Percentiles rank a stretch among this genome's conserved stretches.
Evolutionary conservation across 257 asterid species (phyloP).

Genomic region (Solanum virginianum): DNA sequence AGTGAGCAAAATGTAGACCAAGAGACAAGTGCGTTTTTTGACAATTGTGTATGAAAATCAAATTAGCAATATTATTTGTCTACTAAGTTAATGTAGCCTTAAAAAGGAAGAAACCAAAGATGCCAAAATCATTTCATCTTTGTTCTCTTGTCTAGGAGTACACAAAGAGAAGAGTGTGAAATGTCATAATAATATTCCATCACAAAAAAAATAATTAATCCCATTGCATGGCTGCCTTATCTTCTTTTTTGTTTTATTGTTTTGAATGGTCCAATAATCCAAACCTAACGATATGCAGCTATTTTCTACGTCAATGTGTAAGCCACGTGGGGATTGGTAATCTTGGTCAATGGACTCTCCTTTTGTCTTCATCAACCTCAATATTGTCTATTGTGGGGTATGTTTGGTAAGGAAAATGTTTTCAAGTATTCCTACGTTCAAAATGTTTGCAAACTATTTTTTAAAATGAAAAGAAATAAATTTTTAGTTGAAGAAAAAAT

Average conservation of each 20-base stretch:
- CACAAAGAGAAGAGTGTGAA: background rate
- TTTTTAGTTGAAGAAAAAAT: no score
- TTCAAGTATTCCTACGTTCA: background rate
- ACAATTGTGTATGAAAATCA: background rate
- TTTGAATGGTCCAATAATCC: background rate
- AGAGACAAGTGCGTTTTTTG: background rate
- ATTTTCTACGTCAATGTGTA: conserved; percentile 27
- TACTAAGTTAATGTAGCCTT: background rate
- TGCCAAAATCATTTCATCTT: background rate
- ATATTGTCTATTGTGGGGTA: background rate
- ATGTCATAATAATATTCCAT: background rate
- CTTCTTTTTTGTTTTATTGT: background rate
- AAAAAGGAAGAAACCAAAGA: background rate
- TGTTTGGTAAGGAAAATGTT: background rate
- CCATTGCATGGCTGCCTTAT: background rate
- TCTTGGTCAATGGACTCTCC: conserved; percentile 16
- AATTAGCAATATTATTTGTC: background rate
- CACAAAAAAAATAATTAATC: background rate
- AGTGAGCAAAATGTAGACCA: background rate
- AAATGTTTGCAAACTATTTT: background rate
- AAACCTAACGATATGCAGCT: conserved; percentile 19
- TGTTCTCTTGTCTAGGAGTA: background rate
- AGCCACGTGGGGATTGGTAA: conserved; percentile 23
- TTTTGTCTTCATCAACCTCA: conserved; percentile 5
- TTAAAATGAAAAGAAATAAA: no score